Percentiles rank a stretch among this genome's conserved stretches.
Conservation (phyloP, 2,329 filamentous ascomycete genomes). For the Diaporthe destruens region DNA sequence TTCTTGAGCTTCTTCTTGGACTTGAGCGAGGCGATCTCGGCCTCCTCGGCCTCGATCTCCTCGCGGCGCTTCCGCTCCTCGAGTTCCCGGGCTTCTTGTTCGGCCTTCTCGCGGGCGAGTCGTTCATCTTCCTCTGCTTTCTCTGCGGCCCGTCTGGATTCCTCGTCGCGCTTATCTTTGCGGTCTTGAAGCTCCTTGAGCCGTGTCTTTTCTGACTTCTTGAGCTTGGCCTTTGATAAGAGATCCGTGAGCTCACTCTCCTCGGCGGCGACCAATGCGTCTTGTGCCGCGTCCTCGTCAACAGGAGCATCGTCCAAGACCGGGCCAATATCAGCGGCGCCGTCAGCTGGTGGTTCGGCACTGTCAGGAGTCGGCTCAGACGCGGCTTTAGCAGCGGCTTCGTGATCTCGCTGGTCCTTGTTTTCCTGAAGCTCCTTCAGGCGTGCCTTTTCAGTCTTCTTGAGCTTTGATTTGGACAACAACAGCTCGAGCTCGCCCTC, state of each 20-base stretch:
- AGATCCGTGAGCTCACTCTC: constrained; percentile 39
- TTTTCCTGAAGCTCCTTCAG: constrained; percentile 36
- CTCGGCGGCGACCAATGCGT: constrained; percentile 38
- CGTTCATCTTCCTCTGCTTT: constrained; percentile 34
- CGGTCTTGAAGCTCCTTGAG: constrained; percentile 39
- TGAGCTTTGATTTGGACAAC: constrained; percentile 37
- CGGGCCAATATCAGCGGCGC: background rate
- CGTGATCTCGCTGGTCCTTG: constrained; percentile 35
- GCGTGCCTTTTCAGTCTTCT: constrained; percentile 34
- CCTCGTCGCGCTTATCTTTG: constrained; percentile 38
- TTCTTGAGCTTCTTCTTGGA: constrained; percentile 38
- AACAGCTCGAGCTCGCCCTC: constrained; percentile 37
- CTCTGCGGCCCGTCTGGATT: constrained; percentile 28
- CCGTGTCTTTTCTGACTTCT: constrained; percentile 34
- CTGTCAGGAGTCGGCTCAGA: background rate
- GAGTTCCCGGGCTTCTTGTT: constrained; percentile 37
- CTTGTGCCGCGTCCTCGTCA: constrained; percentile 35
- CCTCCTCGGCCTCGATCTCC: constrained; percentile 39
- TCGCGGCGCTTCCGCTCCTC: constrained; percentile 36
- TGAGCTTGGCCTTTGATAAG: constrained; percentile 27
- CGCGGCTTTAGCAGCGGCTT: constrained; percentile 28
- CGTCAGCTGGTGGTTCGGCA: background rate
- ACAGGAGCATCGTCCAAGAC: constrained; percentile 9
- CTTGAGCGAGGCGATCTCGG: constrained; percentile 36
- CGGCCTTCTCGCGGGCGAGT: constrained; percentile 27